A percentile compares a stretch with the other conserved stretches of the same genome.
phyloP scores from a whole-genome alignment of 257 asterid genomes.

The Solanum medicagineum region DNA sequence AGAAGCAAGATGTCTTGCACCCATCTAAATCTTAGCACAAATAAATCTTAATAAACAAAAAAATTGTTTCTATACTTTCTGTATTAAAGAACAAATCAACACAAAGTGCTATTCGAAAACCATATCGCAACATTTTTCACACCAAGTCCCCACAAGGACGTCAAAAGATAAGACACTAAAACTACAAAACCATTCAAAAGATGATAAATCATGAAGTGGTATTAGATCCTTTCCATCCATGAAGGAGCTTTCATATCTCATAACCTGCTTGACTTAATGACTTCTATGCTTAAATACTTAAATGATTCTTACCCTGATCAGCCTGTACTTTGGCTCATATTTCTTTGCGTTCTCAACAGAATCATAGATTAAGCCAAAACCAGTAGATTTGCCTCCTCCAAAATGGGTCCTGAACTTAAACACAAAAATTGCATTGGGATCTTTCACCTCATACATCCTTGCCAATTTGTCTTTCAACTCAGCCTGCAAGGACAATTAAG shows the following conservation, averaged over 20 bases:
- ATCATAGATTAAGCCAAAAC: slow-evolving; percentile 77
- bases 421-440: slow-evolving; percentile 52
- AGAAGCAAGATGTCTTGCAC: neutral
- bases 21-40: neutral
- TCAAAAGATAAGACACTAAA: neutral
- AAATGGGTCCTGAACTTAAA: slow-evolving; percentile 73
- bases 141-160: neutral
- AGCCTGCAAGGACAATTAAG: slow-evolving; percentile 22
- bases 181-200: neutral
- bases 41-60: neutral
- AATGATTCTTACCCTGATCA: slow-evolving; percentile 52
- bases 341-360: slow-evolving; percentile 72
- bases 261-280: neutral
- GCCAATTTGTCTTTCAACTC: slow-evolving; percentile 66
- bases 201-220: neutral
- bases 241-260: neutral
- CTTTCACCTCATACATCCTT: slow-evolving; percentile 55
- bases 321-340: slow-evolving; percentile 81
- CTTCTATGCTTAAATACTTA: neutral
- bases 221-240: neutral
- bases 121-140: neutral
- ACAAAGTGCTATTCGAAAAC: neutral
- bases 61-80: neutral
- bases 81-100: neutral
- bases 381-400: slow-evolving; percentile 81